A percentile compares a stretch with the other conserved stretches of the same genome.
These are phyloP conservation scores for Akanthomyces uredinophilus DNA, from an alignment of 2,329 filamentous ascomycete genomes.

Conservation along the genomic window DNA sequence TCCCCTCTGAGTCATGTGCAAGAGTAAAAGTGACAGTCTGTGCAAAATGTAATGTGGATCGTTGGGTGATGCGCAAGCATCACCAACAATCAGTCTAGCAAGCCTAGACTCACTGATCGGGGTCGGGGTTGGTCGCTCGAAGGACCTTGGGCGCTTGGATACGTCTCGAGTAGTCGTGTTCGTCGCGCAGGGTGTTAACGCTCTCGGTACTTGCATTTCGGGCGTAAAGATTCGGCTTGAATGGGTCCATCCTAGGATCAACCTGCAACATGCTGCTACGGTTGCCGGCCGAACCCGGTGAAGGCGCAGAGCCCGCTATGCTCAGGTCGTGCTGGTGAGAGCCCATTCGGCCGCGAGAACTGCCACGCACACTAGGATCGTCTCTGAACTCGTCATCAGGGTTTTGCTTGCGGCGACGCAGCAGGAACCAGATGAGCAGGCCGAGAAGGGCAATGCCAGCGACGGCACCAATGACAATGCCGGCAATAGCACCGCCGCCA, in stretches of 20 bases:
- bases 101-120: conserved; percentile 22
- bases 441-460: conserved; percentile 32
- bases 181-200: conserved; percentile 57
- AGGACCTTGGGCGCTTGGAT: conserved; percentile 54
- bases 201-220: conserved; percentile 58
- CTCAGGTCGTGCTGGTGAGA: conserved; percentile 41
- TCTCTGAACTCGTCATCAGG: conserved; percentile 39
- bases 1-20: conserved; percentile 10
- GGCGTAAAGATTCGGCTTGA: conserved; percentile 51
- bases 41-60: neutral
- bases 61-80: neutral
- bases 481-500: conserved; percentile 44
- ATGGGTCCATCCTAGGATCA: conserved; percentile 60
- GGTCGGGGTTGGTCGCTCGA: conserved; percentile 59
- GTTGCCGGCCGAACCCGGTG: conserved; percentile 37
- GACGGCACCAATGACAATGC: conserved; percentile 48
- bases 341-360: conserved; percentile 44
- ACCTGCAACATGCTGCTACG: conserved; percentile 52
- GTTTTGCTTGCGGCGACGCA: conserved; percentile 41
- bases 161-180: conserved; percentile 60
- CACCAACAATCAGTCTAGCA: neutral
- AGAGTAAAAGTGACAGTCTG: neutral
- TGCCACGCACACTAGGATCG: conserved; percentile 44
- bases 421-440: conserved; percentile 31
- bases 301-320: conserved; percentile 24